These are phyloP conservation scores for Meripilus lineatus DNA, from an alignment of 1,284 basidiomycete genomes.

Conservation along the genomic window DNA sequence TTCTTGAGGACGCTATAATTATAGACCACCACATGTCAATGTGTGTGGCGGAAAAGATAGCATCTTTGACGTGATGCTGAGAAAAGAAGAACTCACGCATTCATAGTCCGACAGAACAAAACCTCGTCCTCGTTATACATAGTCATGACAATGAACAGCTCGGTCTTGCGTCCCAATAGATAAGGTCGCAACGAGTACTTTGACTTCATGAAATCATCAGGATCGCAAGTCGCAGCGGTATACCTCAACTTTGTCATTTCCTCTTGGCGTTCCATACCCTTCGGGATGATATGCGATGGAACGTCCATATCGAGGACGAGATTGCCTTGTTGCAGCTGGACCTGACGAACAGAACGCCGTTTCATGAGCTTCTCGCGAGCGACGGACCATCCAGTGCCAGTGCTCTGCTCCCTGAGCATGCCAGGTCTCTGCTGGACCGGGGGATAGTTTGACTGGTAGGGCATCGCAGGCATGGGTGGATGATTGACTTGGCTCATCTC, in stretches of 20 bases:
- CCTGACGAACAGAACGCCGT: conserved; percentile 72
- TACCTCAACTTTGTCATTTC: conserved; percentile 87
- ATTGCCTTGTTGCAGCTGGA: conserved; percentile 80
- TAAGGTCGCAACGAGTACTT: conserved; percentile 85
- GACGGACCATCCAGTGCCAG: conserved; percentile 59
- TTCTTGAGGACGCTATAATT: conserved; percentile 79
- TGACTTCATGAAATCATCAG: conserved; percentile 77
- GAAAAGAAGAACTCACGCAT: conserved; percentile 49
- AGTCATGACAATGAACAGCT: conserved; percentile 93
- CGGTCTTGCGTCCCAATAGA: conserved; percentile 80
- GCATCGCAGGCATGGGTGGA: conserved; percentile 52
- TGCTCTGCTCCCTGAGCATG: conserved; percentile 43
- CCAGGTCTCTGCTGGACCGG: conserved; percentile 47
- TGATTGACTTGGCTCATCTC: conserved; percentile 50
- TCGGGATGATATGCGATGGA: conserved; percentile 73
- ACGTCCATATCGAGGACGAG: conserved; percentile 79
- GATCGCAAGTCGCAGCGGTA: conserved; percentile 92
- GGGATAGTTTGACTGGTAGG: conserved; percentile 47
- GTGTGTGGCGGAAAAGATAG: no score
- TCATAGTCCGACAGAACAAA: conserved; percentile 83
- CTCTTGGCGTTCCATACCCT: conserved; percentile 55
- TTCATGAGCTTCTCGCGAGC: conserved; percentile 76
- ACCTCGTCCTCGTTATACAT: conserved; percentile 97
- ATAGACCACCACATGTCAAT: no score
- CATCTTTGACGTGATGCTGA: conserved; percentile 2